Conservation (phyloP, 2,329 filamentous ascomycete genomes). For the Elsinoe fawcettii region DNA sequence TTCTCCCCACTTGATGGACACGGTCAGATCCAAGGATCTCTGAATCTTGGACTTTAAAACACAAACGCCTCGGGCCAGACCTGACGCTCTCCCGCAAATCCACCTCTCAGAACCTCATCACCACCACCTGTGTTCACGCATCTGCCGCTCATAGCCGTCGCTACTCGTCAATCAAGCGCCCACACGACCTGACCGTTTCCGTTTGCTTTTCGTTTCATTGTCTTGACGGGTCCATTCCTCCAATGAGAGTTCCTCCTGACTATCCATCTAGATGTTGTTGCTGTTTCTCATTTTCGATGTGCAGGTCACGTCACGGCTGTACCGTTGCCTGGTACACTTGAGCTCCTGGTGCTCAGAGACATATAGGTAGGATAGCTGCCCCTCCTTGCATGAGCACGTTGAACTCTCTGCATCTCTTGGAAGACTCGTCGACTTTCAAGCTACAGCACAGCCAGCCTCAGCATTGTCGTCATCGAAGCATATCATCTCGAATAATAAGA, state of each 20-base stretch:
- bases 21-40: slow-evolving; percentile 8
- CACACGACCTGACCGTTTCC: slow-evolving; percentile 15
- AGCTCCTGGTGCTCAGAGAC: slow-evolving; percentile 1
- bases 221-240: slow-evolving; percentile 1
- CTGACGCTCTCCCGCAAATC: neutral
- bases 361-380: slow-evolving; percentile 4
- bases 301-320: slow-evolving; percentile 6
- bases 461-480: neutral
- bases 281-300: slow-evolving; percentile 2
- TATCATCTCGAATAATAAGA: neutral
- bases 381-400: neutral
- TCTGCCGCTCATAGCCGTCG: slow-evolving; percentile 15
- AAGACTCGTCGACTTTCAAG: neutral
- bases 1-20: neutral
- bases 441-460: neutral
- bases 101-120: neutral
- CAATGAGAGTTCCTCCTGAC: slow-evolving; percentile 1
- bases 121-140: neutral
- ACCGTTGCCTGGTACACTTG: neutral
- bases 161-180: slow-evolving; percentile 2
- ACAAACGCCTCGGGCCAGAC: slow-evolving; percentile 9
- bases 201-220: slow-evolving; percentile 15
- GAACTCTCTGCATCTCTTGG: too few relatives aligned
- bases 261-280: slow-evolving; percentile 2
- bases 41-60: neutral